Conservation (phyloP, 2,329 filamentous ascomycete genomes). For the Aspergillus ochraceus region DNA sequence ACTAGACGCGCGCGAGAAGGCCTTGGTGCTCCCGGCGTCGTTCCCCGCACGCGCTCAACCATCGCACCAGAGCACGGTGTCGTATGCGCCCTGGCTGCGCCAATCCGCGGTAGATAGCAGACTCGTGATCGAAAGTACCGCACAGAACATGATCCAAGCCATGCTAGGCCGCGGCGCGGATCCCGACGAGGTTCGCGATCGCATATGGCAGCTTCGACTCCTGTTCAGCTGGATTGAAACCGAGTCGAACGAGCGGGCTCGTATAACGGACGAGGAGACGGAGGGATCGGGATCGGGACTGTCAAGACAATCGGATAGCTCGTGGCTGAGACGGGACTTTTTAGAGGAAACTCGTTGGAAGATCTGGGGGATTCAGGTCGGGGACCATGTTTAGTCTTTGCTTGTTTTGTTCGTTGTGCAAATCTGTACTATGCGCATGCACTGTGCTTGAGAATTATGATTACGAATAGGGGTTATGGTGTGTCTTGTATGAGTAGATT, state of each 20-base stretch:
- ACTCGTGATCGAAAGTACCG: constrained; percentile 61
- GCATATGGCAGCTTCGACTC: constrained; percentile 61
- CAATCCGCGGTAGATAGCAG: constrained; percentile 69
- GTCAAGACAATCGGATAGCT: constrained; percentile 22
- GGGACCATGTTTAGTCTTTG: constrained; percentile 8
- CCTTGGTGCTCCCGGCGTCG: constrained; percentile 56
- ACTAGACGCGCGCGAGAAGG: constrained; percentile 66
- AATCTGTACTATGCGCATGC: not conserved
- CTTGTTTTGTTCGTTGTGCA: not conserved
- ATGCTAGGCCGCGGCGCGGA: constrained; percentile 32
- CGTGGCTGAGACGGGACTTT: constrained; percentile 42
- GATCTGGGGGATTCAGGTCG: constrained; percentile 41
- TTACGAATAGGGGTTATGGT: not conserved
- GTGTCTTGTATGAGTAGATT: not conserved
- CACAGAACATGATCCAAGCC: constrained; percentile 33
- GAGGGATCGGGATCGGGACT: constrained; percentile 31
- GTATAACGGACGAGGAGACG: constrained; percentile 37
- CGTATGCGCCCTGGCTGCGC: constrained; percentile 52
- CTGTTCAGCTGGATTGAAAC: constrained; percentile 67
- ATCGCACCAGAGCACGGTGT: constrained; percentile 46
- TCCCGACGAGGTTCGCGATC: constrained; percentile 53
- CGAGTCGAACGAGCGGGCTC: constrained; percentile 12
- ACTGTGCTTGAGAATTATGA: not conserved
- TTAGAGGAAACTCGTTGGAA: constrained; percentile 44
- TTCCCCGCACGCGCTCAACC: constrained; percentile 30